These are phyloP conservation scores for Evansstolkia leycettana DNA, from an alignment of 495 filamentous ascomycete genomes.

Conservation along the genomic window DNA sequence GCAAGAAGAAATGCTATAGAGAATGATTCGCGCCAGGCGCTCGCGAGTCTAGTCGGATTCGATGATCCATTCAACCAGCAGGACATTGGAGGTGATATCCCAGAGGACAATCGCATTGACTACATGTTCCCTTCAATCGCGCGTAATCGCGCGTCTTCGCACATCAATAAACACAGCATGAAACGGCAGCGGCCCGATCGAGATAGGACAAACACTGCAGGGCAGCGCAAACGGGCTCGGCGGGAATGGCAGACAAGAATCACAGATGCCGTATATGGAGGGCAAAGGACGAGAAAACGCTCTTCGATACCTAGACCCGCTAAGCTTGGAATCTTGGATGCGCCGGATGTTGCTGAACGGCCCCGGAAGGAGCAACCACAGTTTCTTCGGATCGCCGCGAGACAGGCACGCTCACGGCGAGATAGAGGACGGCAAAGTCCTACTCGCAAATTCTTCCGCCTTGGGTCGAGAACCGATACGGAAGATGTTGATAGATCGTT, in stretches of 20 bases:
- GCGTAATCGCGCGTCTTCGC: conserved; percentile 12
- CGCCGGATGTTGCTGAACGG: conserved; percentile 30
- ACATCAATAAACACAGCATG: conserved; percentile 28
- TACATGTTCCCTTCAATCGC: conserved; percentile 36
- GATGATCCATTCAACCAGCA: conserved; percentile 16
- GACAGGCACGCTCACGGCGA: conserved; percentile 46
- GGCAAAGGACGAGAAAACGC: conserved; percentile 14
- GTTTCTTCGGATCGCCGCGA: conserved; percentile 70
- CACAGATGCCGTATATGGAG: conserved; percentile 20
- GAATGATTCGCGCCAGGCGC: conserved; percentile 1
- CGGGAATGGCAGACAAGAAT: conserved; percentile 20
- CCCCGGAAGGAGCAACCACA: conserved; percentile 35
- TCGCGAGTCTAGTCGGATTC: conserved; percentile 7
- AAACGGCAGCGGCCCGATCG: conserved; percentile 15
- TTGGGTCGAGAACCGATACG: conserved; percentile 63
- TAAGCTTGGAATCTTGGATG: conserved; percentile 62
- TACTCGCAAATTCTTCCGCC: conserved; percentile 56
- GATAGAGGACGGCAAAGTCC: conserved; percentile 64
- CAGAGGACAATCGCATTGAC: conserved; percentile 48
- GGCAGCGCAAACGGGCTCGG: conserved; percentile 15
- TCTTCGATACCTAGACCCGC: conserved; percentile 21
- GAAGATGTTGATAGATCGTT: conserved; percentile 58
- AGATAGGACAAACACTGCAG: conserved; percentile 4
- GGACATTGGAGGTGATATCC: conserved; percentile 24
- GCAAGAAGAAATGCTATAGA: not conserved